Base-by-base conservation (phyloP, 2,329 filamentous ascomycete genomes). In the Aspergillus neoniger region DNA sequence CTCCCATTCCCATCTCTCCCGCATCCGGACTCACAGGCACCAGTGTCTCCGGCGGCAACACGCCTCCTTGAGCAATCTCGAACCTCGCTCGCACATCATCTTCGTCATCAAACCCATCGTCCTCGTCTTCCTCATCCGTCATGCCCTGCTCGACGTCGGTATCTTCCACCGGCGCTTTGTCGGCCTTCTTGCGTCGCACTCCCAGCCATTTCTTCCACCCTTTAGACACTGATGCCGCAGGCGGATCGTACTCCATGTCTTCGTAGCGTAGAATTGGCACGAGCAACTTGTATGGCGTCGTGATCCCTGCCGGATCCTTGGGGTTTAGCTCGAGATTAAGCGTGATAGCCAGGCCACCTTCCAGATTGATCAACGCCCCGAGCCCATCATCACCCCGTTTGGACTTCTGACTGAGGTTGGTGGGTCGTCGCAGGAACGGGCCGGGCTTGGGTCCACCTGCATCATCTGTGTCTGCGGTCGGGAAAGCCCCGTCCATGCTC, bases 291-390 rank as follows among this genome's bases (percentile, higher is more conserved):
- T 99, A 99, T 8, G 92, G 91, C 54, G 87, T 86, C 0, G 95
- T 99, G 65, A 91, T 92, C 14, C 95, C 96, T 0, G 90, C 85
- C 0, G 95, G 94, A 69, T 99, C 92, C 64, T 86, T 87, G 48
- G 91, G 85, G 69, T 89, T 92, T 63, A 97, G 87, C 77, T 99
- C 95, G 63, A 96, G 87, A 69, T 97, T 96, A 47, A 99, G 78
- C 54, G 87, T 90, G 38, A 99, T 88, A 66, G 97, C 92, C 9
- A 99, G 80, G 0, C 92, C 92, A 30, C 89, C 90, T 72, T 95
- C 86, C 0, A 97, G 82, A 71, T 96, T 87, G 61, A 98, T 80
- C 58, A 80, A 79, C 52, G 77, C 85, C 9, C 85, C 82, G 47
- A 81, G 81, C 17, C 80, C 80, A 43, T 83, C 80, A 50, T 77